phyloP scores from a whole-genome alignment of 495 filamentous ascomycete species.

The Achaetomiella virescens region DNA sequence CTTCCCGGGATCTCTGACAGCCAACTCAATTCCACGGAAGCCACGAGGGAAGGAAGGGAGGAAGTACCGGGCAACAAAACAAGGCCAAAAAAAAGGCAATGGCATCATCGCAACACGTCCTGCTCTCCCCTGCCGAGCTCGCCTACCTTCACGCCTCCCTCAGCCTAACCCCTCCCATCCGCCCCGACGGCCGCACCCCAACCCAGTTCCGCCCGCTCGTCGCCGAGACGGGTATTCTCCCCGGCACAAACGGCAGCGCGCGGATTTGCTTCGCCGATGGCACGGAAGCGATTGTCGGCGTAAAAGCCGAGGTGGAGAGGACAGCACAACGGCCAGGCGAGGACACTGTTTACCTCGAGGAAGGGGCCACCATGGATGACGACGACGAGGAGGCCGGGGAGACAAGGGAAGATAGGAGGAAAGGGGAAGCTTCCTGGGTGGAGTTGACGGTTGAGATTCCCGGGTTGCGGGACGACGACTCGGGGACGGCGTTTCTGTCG shows the following conservation, averaged over 20 bases:
- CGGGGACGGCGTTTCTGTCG: constrained; percentile 75
- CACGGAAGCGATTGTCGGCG: constrained; percentile 88
- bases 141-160: constrained; percentile 92
- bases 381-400: constrained; percentile 18
- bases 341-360: constrained; percentile 18
- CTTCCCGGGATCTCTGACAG: too few species aligned
- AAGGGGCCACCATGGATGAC: constrained; percentile 21
- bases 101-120: constrained; percentile 44
- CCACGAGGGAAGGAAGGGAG: neutral
- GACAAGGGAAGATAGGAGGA: neutral
- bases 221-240: constrained; percentile 85
- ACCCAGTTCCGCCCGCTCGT: constrained; percentile 85
- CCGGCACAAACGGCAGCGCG: constrained; percentile 84
- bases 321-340: constrained; percentile 39
- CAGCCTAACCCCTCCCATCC: constrained; percentile 68
- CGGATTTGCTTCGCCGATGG: constrained; percentile 92
- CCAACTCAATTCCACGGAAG: neutral
- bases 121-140: constrained; percentile 91
- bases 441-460: constrained; percentile 82
- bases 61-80: neutral
- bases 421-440: constrained; percentile 51
- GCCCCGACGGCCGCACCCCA: constrained; percentile 76
- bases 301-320: constrained; percentile 88
- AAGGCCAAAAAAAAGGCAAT: constrained; percentile 12
- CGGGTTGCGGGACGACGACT: constrained; percentile 83